Evolutionary conservation across 1,139 yeast genomes (phyloP), one percentile per base, ranked within the genome.

Genomic region (Protomyces macrosporus): DNA sequence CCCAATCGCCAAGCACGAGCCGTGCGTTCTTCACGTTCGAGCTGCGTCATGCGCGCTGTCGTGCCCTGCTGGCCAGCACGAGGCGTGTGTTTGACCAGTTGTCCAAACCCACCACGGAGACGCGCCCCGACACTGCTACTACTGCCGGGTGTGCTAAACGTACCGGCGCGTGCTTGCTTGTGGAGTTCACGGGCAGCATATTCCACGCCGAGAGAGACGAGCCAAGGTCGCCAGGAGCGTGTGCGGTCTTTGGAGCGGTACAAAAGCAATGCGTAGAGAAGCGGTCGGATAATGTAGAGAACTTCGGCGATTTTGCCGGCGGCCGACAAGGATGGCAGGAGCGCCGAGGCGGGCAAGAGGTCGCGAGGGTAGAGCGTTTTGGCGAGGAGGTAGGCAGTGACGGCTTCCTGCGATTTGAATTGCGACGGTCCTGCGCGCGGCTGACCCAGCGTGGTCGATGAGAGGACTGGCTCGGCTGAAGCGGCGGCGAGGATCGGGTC

Each of bases 201-300:
- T 64, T 77, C 80, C 5, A 76, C 59, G 2, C 70, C 69, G n/a
- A 75, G 52, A 3, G 80, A 80, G 2, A 71, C 69, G 5, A 76
- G 55, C 80, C 80, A 77, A 4, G 80, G 80, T 10, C 75, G 71
- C 80, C 80, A 78, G n/a, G 48, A 57, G 7, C 63, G 34, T 37
- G 52, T 53, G 10, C 45, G 40, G 32, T 63, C 59, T 32, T 53
- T 53, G 12, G 63, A 37, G 14, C 66, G 45, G n/a, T 57, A 57
- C 9, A 74, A 71, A 57, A 76, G 66, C 37, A 66, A 34, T 4
- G 78, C 77, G 66, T 76, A 77, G 12, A 76, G 64, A 45, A 76
- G 66, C 0, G 80, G 80, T 30, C 80, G 72, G 45, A 77, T 65
- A 39, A 77, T 75, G 59, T 73, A 72, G 48, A 75, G 60, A 3